Evolutionary conservation across 106 monocot species (phyloP), one percentile per base, ranked within the genome.

Genomic region (Acorus gramineus): DNA sequence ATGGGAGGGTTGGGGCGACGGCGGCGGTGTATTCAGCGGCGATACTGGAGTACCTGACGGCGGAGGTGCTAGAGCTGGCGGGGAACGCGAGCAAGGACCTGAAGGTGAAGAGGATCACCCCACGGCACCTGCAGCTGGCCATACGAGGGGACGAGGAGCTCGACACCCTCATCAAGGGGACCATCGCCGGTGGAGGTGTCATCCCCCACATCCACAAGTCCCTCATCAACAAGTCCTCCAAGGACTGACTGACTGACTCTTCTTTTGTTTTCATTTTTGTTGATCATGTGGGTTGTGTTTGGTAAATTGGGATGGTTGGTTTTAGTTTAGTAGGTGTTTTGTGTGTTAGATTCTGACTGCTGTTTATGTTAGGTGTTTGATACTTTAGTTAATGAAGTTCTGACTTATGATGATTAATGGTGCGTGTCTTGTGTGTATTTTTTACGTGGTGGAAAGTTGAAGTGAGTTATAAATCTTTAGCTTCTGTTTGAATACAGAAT

Each of bases 181-280:
- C 81, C 64, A 81, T 81, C 44, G 81, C 81, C 3, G 77, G 81
- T 5, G 82, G 82, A 4, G 78, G 82, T 5, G 82, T 82, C 56
- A 82, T 82, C 44, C 82, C 82, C 5, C 82, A 82, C 52, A 82
- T 82, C 65, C 82, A 82, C 77, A 82, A 82, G 74, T 77, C 77
- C 7, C 77, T 82, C 65, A 82, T 82, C 68, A 82, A 82, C 77
- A 82, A 82, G 57, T 73, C 77, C 50, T 56, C 78, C 50, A 82
- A 82, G 61, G 82, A 82, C 69, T 82, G 69, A 75, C 3, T 5
- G 28, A 28, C 28, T 28, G 28, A 28, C 28, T 28, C 28, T 28
- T 28, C 28, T 28, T 0, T 28, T 56, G n/a, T 10, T n/a, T n/a
- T 7, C 6, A 1, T 9, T n/a, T 12, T n/a, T 12, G 4, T 4